Evolutionary conservation across 2,329 filamentous ascomycete species (phyloP), one percentile per base, ranked within the genome.

Genomic region (Cryoendolithus antarcticus): DNA sequence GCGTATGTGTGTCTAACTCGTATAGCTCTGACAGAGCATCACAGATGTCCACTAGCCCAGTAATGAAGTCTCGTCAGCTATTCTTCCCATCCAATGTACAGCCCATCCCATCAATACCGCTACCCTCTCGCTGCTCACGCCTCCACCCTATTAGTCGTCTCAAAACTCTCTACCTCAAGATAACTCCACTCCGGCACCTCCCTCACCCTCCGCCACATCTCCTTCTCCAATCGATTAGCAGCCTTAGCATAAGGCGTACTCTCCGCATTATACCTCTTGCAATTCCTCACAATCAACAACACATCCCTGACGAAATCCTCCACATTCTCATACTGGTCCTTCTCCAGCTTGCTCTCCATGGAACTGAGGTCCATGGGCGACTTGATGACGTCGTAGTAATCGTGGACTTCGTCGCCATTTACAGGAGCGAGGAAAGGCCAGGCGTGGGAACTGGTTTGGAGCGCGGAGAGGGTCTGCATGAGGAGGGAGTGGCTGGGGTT

Each of bases 321-420:
- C 0, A 91, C 89, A 0, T 77, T 86, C 10, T 78, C 75, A 57
- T 98, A 98, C 55, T 89, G 75, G 62, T 96, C 91, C 30, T 86
- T 85, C 56, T 96, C 88, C 47, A 95, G 80, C 62, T 93, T 93
- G 50, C 77, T 78, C 62, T 96, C 91, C 89, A 98, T 96, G 12
- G 88, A 95, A 35, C 76, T 80, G 35, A 95, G 70, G 57, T 95
- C 91, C 91, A 98, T 98, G 29, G 91, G 91, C 60, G 94, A 83
- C 57, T 88, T 88, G 67, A 98, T 98, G 44, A 96, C 88, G 43
- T 94, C 86, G 67, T 96, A 96, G 65, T 98, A 98, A 60, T 98
- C 91, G n/a, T 86, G 79, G 0, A 98, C 91, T 49, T 96, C 91
- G 53, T 98, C 91, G 49, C 82, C 80, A 59, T 93, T 95, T 49